Conservation (phyloP, 148 eudicot species). For the Chenopodium suecicum region DNA sequence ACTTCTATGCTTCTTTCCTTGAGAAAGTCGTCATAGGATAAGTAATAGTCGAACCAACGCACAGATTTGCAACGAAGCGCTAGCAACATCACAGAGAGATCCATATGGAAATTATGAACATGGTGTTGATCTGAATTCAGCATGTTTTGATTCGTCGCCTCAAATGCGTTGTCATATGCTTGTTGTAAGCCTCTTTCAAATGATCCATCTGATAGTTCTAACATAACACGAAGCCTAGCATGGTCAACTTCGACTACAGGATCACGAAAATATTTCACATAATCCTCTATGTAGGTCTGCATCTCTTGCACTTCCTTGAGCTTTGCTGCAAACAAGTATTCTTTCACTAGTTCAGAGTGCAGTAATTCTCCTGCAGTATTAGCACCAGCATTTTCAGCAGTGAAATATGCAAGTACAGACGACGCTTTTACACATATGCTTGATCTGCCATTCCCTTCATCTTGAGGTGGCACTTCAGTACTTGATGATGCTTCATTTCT, state of each 20-base stretch:
- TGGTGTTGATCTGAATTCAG: too few species aligned
- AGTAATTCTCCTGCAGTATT: background rate
- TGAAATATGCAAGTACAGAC: slow-evolving; percentile 2
- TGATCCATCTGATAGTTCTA: background rate
- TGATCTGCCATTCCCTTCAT: background rate
- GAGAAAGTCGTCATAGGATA: too few species aligned
- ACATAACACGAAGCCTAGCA: background rate
- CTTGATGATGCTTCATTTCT: background rate
- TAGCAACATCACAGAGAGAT: too few species aligned
- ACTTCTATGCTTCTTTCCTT: too few species aligned
- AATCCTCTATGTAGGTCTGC: slow-evolving; percentile 6
- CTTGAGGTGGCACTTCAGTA: background rate
- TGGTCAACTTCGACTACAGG: background rate
- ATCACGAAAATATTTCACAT: background rate
- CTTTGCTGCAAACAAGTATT: background rate
- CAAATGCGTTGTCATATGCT: too few species aligned
- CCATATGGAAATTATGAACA: too few species aligned
- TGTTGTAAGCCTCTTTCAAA: too few species aligned
- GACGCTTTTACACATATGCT: background rate
- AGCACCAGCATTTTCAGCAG: background rate
- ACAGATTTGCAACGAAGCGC: too few species aligned
- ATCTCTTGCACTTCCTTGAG: background rate
- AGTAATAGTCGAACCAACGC: too few species aligned
- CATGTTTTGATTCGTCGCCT: too few species aligned
- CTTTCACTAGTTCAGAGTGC: background rate